Conservation (phyloP, 1,139 yeast species). For the Suhomyces maxii region DNA sequence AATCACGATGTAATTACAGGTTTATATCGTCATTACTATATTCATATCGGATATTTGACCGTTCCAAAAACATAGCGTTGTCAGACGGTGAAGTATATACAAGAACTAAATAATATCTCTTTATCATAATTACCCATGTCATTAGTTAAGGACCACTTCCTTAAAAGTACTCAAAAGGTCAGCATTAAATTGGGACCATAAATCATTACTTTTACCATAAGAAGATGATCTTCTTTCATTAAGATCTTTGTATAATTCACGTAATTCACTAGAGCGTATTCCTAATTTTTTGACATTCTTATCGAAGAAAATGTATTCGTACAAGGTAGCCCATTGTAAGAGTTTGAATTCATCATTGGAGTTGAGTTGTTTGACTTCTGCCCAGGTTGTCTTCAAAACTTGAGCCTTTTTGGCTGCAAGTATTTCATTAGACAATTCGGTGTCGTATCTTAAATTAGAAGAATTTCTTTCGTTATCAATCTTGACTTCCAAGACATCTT, state of each 20-base stretch:
- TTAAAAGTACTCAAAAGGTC: constrained; percentile 3
- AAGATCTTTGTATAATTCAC: constrained; percentile 20
- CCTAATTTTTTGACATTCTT: constrained; percentile 18
- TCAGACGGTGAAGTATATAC: neutral
- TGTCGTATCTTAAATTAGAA: neutral
- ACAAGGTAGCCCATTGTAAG: constrained; percentile 31
- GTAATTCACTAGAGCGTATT: constrained; percentile 20
- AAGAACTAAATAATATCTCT: neutral
- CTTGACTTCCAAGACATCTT: constrained; percentile 5
- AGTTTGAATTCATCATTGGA: constrained; percentile 22
- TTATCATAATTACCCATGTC: neutral
- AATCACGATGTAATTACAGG: neutral
- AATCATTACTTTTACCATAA: constrained; percentile 1
- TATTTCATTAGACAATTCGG: constrained; percentile 5
- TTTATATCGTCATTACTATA: no score
- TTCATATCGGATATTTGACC: no score
- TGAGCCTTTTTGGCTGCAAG: constrained; percentile 10
- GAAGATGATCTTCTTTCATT: constrained; percentile 1
- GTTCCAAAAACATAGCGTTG: neutral
- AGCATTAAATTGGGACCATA: constrained; percentile 6
- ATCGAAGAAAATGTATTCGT: constrained; percentile 25
- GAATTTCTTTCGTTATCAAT: neutral
- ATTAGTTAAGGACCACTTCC: constrained; percentile 4
- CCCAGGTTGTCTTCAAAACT: constrained; percentile 9
- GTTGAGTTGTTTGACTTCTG: constrained; percentile 8